These are phyloP conservation scores for Marchantia polymorpha DNA, from an alignment of 225 moss, liverwort and hornwort genomes.

Conservation along the genomic window DNA sequence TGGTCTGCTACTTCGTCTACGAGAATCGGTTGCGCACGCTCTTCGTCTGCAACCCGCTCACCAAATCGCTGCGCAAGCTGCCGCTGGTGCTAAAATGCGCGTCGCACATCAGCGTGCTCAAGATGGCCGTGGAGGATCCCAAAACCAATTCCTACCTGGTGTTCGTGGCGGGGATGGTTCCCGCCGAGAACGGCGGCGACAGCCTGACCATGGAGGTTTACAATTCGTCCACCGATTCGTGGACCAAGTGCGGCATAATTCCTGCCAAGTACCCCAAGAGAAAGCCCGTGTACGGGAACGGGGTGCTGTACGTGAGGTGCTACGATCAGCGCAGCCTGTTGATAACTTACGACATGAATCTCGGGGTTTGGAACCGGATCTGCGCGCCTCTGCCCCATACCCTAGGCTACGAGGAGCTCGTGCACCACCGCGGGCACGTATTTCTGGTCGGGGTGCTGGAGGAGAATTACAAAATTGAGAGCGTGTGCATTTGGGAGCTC, in stretches of 20 bases:
- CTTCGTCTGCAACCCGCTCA: conserved; percentile 58
- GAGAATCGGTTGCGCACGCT: conserved; percentile 55
- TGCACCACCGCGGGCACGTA: conserved; percentile 49
- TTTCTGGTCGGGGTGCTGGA: conserved; percentile 51
- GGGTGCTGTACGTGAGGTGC: conserved; percentile 54
- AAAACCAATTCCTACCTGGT: conserved; percentile 51
- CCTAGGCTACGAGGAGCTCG: conserved; percentile 56
- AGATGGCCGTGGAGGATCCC: conserved; percentile 54
- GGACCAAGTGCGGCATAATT: conserved; percentile 53
- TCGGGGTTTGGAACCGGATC: conserved; percentile 48
- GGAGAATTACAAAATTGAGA: conserved; percentile 50
- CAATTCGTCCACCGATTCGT: conserved; percentile 45
- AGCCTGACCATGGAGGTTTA: conserved; percentile 56
- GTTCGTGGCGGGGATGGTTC: conserved; percentile 57
- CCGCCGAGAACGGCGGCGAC: conserved; percentile 31
- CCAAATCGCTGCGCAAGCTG: conserved; percentile 55
- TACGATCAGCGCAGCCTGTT: conserved; percentile 53
- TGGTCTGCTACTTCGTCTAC: conserved; percentile 60
- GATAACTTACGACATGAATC: conserved; percentile 48
- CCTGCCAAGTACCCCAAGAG: conserved; percentile 49
- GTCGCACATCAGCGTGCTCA: conserved; percentile 56
- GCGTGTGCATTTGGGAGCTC: conserved; percentile 54
- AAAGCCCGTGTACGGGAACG: conserved; percentile 48
- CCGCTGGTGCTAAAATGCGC: conserved; percentile 53
- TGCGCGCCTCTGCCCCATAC: conserved; percentile 54